Base-by-base conservation (phyloP, 768 basidiomycete species). In the Exidia glandulosa region DNA sequence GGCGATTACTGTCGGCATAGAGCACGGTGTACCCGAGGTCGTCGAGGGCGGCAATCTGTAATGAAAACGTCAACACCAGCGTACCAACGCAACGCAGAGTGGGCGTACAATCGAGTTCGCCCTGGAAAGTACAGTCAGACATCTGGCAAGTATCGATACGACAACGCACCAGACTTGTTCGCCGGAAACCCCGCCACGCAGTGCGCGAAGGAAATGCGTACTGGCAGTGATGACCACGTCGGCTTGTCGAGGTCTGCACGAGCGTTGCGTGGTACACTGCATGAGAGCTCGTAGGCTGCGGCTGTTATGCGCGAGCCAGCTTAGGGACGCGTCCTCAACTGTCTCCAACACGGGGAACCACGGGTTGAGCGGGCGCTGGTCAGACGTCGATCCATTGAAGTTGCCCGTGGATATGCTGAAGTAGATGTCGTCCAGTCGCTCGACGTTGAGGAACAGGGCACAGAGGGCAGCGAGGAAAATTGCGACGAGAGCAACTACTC, bases 1-100 rank as follows among this genome's bases (percentile, higher is more conserved):
- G 19, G 3, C 52, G 14, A 6, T 31, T 48, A 12, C 23, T 59
- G 25, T 59, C 31, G 6, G 58, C 29, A 32, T 32, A 59, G 27
- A 59, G 45, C n/a, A 27, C 29, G 7, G 58, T 48, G 48, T 59
- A 59, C 9, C 58, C 58, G 19, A 59, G 47, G n/a, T 59, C 58
- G 30, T 59, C 58, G n/a, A 59, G 45, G 6, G 58, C 41, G 10
- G 30, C 33, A 10, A 59, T n/a, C 58, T 59, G 23, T 6, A 6
- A 45, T 54, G 16, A 54, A 10, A 45, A 37, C 12, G 19, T 19
- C 12, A 37, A 10, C 41, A 14, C 25, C 25, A 25, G 50, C 25
- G 16, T 29, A 12, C 7, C 10, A 14, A 10, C 19, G 41, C n/a
- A n/a, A n/a, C n/a, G n/a, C n/a, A n/a, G n/a, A n/a, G n/a, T n/a